Evolutionary conservation across 129 eudicot species (phyloP).

Genomic region (Artemisia tridentata): DNA sequence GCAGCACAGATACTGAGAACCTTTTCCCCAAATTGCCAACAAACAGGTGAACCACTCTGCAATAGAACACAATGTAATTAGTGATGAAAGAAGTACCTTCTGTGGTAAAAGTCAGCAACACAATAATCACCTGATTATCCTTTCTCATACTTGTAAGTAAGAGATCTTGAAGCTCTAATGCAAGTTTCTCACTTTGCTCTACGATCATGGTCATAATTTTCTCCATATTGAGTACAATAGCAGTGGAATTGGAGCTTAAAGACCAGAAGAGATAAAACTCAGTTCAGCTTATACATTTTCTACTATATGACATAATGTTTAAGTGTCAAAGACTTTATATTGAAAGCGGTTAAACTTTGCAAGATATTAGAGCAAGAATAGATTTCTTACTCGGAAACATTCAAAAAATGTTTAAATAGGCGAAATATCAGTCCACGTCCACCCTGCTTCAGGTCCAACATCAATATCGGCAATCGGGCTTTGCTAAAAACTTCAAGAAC

Average conservation of each 20-base stretch:
- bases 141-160: conserved; percentile 31
- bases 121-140: conserved; percentile 35
- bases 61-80: background rate
- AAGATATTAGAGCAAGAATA: background rate
- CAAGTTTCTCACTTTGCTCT: conserved; percentile 30
- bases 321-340: background rate
- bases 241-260: conserved; percentile 31
- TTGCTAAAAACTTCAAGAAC: background rate
- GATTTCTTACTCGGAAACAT: background rate
- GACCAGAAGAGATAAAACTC: background rate
- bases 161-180: conserved; percentile 34
- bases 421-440: background rate
- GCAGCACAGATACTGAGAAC: too few relatives aligned
- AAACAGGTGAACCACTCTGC: too few relatives aligned
- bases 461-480: background rate
- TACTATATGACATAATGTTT: background rate
- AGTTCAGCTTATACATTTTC: background rate
- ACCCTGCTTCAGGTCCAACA: background rate
- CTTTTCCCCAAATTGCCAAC: too few relatives aligned
- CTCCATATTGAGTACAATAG: conserved; percentile 35
- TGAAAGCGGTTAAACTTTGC: background rate
- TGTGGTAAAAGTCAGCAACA: background rate
- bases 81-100: background rate
- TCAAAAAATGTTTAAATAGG: background rate
- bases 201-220: conserved; percentile 40